Conservation (phyloP, 2,329 filamentous ascomycete species). For the Pseudogymnoascus sp. region DNA sequence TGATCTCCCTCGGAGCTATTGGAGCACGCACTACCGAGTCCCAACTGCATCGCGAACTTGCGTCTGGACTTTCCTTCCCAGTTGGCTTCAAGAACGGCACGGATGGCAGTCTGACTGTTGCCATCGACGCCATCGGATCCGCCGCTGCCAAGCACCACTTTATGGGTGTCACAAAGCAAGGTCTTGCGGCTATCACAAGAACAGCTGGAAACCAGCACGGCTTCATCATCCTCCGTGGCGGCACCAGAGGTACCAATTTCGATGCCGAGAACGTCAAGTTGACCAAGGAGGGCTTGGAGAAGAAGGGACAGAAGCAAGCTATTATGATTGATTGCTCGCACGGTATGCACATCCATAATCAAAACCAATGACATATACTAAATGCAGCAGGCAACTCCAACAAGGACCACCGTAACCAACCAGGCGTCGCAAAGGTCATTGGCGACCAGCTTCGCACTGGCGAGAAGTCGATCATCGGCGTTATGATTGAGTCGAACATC, state of each 20-base stretch:
- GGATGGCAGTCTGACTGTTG: constrained; percentile 81
- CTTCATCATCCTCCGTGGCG: constrained; percentile 91
- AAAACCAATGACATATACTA: not conserved
- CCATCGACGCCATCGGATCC: constrained; percentile 91
- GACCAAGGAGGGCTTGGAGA: constrained; percentile 68
- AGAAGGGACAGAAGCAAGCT: constrained; percentile 78
- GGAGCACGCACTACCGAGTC: constrained; percentile 94
- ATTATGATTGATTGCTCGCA: constrained; percentile 99
- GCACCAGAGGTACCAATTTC: constrained; percentile 87
- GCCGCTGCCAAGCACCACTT: constrained; percentile 88
- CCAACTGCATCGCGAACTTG: constrained; percentile 91
- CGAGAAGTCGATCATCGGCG: constrained; percentile 81
- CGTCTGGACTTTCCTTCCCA: constrained; percentile 90
- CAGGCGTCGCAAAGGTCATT: constrained; percentile 76
- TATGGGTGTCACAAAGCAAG: constrained; percentile 97
- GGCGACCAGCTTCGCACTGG: constrained; percentile 80
- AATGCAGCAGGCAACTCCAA: constrained; percentile 70
- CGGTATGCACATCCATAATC: constrained; percentile 44
- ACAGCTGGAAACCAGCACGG: constrained; percentile 94
- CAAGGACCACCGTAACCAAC: constrained; percentile 97
- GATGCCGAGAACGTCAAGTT: constrained; percentile 74
- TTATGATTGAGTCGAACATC: constrained; percentile 99
- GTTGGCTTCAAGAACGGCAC: constrained; percentile 99
- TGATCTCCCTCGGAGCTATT: constrained; percentile 91
- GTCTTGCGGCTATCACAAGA: constrained; percentile 86